Evolutionary conservation across 2,329 filamentous ascomycete species (phyloP).

Genomic region (Penicillium brevicompactum): DNA sequence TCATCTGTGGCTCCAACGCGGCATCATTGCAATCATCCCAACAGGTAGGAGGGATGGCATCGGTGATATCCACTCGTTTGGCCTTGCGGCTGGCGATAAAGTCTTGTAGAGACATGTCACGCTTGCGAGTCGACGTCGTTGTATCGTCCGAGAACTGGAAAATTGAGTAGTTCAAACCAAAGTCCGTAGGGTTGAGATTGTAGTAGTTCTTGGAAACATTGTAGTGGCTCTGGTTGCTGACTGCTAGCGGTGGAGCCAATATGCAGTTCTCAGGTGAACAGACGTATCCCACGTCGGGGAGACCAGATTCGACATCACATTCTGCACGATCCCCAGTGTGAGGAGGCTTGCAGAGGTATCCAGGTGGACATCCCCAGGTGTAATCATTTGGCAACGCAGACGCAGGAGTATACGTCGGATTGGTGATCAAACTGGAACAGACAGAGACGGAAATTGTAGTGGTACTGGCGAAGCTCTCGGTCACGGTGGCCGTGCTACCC

Average conservation of each 20-base stretch:
- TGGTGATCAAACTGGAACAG: conserved; percentile 30
- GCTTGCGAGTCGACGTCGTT: neutral
- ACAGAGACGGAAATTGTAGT: conserved; percentile 18
- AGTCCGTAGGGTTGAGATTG: conserved; percentile 63
- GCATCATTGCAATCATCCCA: conserved; percentile 12
- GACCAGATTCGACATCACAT: conserved; percentile 45
- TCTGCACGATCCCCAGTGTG: conserved; percentile 30
- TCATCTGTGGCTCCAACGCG: neutral
- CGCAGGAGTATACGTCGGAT: conserved; percentile 33
- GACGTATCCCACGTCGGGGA: conserved; percentile 41
- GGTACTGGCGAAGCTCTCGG: neutral
- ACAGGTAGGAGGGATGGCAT: conserved; percentile 8
- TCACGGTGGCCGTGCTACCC: neutral
- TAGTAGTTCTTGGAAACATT: conserved; percentile 61
- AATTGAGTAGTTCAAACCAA: conserved; percentile 65
- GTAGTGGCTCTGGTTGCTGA: conserved; percentile 46
- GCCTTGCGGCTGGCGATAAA: neutral
- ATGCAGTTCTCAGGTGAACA: conserved; percentile 47
- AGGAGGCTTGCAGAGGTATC: conserved; percentile 44
- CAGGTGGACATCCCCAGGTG: conserved; percentile 49
- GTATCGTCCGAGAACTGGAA: conserved; percentile 40
- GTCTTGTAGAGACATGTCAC: neutral
- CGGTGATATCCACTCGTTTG: neutral
- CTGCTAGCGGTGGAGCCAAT: conserved; percentile 29
- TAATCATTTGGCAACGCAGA: conserved; percentile 31